These are phyloP conservation scores for Lactifluus pinguis DNA, from an alignment of 768 basidiomycete genomes.

Conservation along the genomic window DNA sequence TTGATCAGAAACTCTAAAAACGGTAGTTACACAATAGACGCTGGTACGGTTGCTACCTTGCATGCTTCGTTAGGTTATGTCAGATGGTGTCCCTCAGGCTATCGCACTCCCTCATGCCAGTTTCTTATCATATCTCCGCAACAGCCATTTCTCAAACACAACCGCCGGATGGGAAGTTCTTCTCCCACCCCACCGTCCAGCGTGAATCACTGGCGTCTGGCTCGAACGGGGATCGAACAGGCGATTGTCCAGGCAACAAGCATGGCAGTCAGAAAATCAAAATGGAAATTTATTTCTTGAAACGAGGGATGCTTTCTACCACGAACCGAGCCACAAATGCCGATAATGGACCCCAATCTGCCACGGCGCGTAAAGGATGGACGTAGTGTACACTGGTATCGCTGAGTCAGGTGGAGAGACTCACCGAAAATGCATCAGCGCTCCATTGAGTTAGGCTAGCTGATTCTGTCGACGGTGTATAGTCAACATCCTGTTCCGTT, in stretches of 20 bases:
- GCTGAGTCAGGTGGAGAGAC: slow-evolving; percentile 81
- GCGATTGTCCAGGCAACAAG: slow-evolving; percentile 84
- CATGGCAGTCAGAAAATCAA: slow-evolving; percentile 88
- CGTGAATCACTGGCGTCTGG: slow-evolving; percentile 35
- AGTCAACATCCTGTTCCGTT: background rate
- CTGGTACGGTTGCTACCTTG: no score
- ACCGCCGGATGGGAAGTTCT: slow-evolving; percentile 68
- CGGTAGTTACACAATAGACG: no score
- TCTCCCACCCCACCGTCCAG: slow-evolving; percentile 89
- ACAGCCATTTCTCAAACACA: slow-evolving; percentile 81
- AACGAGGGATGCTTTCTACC: slow-evolving; percentile 62
- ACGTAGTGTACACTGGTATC: slow-evolving; percentile 53
- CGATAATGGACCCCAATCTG: slow-evolving; percentile 96
- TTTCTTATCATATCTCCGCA: slow-evolving; percentile 48
- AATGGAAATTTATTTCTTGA: slow-evolving; percentile 95
- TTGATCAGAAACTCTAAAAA: no score
- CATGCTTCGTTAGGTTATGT: no score
- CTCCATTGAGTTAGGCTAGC: slow-evolving; percentile 64
- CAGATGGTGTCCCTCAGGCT: no score
- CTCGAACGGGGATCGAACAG: slow-evolving; percentile 85
- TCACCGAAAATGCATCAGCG: slow-evolving; percentile 94
- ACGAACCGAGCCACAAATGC: slow-evolving; percentile 81
- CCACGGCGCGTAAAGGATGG: slow-evolving; percentile 70
- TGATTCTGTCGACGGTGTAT: slow-evolving; percentile 8
- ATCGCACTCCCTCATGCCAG: no score